Conservation (phyloP, 805 yeast genomes). For the Candida dajiaensis region DNA sequence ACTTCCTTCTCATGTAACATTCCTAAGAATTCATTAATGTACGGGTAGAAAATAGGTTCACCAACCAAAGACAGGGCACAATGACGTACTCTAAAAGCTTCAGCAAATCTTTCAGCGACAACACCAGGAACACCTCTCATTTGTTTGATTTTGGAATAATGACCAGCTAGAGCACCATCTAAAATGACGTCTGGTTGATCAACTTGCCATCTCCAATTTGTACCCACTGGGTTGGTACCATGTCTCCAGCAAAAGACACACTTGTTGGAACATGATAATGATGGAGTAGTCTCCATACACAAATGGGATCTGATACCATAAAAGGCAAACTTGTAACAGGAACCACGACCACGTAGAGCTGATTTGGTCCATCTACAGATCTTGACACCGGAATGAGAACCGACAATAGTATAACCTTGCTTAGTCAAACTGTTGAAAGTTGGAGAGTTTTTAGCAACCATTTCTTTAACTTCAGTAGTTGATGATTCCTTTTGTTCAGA, state of each 20-base stretch:
- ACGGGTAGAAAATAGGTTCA: conserved; percentile 91
- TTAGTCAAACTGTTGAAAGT: conserved; percentile 83
- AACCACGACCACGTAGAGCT: conserved; percentile 89
- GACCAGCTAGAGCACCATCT: conserved; percentile 83
- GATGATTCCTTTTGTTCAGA: conserved; percentile 5
- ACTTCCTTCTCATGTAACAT: conserved; percentile 77
- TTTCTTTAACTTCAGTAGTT: conserved; percentile 46
- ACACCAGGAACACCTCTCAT: conserved; percentile 96
- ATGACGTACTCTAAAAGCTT: conserved; percentile 83
- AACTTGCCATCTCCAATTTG: conserved; percentile 94
- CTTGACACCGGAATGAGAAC: conserved; percentile 92
- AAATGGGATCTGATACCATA: conserved; percentile 87
- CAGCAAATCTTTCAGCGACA: conserved; percentile 81
- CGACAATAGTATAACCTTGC: conserved; percentile 90
- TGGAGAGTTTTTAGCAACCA: conserved; percentile 89
- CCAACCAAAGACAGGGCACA: conserved; percentile 93
- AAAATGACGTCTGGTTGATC: conserved; percentile 82
- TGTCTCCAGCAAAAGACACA: conserved; percentile 98
- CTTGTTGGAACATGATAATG: conserved; percentile 87
- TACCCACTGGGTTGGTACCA: conserved; percentile 95
- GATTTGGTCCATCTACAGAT: conserved; percentile 96
- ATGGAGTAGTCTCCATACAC: conserved; percentile 95
- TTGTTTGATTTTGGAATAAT: conserved; percentile 86
- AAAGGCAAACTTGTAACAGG: conserved; percentile 88
- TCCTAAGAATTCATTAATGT: conserved; percentile 76